Conservation (phyloP, 1,284 basidiomycete species). For the Ceratobasidium sp. region DNA sequence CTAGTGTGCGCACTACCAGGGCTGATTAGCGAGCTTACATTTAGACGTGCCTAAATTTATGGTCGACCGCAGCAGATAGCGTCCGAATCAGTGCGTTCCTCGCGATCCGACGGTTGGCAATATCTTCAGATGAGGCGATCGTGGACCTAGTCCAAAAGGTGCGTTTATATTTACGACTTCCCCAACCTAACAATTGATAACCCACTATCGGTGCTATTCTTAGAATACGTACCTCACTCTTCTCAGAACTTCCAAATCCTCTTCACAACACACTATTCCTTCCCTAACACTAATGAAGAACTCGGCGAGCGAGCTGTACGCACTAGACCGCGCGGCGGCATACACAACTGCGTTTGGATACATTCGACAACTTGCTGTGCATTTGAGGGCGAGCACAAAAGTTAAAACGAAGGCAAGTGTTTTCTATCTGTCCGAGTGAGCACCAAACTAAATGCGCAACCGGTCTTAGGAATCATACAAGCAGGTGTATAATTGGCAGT, state of each 20-base stretch:
- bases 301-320: constrained; percentile 93
- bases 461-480: constrained; percentile 82
- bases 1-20: no score
- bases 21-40: constrained; percentile 7
- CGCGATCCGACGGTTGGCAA: constrained; percentile 85
- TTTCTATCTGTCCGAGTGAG: constrained; percentile 51
- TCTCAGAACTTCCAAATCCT: constrained; percentile 86
- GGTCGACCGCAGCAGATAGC: constrained; percentile 86
- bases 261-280: constrained; percentile 90
- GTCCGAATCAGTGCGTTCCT: constrained; percentile 92
- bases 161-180: constrained; percentile 48
- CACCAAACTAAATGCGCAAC: neutral
- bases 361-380: constrained; percentile 95
- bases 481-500: constrained; percentile 99
- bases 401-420: constrained; percentile 83
- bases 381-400: constrained; percentile 93
- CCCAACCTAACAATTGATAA: no score
- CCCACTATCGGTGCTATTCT: no score
- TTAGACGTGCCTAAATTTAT: constrained; percentile 84
- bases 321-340: constrained; percentile 77
- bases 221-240: constrained; percentile 91
- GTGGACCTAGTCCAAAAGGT: constrained; percentile 92
- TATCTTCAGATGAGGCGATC: constrained; percentile 84
- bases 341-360: constrained; percentile 98
- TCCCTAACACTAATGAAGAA: constrained; percentile 98